phyloP scores from a whole-genome alignment of 2,329 filamentous ascomycete species.

The Colletotrichum chrysophilum region DNA sequence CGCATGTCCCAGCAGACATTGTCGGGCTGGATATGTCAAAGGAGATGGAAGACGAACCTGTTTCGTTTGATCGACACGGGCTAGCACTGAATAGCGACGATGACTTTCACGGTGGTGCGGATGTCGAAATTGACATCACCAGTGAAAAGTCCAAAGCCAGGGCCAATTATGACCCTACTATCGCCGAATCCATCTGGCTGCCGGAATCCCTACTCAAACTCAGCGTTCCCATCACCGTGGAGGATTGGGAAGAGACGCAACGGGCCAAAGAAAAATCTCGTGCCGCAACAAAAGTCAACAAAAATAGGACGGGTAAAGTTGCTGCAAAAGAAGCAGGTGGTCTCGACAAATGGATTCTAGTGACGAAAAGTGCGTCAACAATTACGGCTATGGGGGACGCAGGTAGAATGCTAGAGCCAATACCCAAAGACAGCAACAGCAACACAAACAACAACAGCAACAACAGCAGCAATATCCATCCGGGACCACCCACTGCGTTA shows the following conservation, averaged over 20 bases:
- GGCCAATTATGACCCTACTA: slow-evolving; percentile 67
- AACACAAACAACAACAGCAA: neutral
- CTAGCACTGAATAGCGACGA: slow-evolving; percentile 71
- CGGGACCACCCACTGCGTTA: neutral
- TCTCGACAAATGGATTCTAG: slow-evolving; percentile 46
- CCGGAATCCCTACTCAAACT: slow-evolving; percentile 34
- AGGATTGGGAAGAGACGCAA: slow-evolving; percentile 30
- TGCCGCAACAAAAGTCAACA: slow-evolving; percentile 26
- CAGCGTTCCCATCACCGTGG: slow-evolving; percentile 21
- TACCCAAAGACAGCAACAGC: neutral
- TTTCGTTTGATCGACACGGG: slow-evolving; percentile 55
- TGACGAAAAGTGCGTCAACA: slow-evolving; percentile 38
- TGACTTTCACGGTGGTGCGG: slow-evolving; percentile 55
- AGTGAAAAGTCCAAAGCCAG: slow-evolving; percentile 22
- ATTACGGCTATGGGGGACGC: neutral
- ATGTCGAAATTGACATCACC: slow-evolving; percentile 25
- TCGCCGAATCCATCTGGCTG: slow-evolving; percentile 56
- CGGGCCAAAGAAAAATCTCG: slow-evolving; percentile 28
- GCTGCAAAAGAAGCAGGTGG: slow-evolving; percentile 30
- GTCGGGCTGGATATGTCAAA: slow-evolving; percentile 77
- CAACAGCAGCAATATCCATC: neutral
- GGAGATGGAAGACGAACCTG: slow-evolving; percentile 68
- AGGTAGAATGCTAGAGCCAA: neutral
- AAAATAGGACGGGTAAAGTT: slow-evolving; percentile 25
- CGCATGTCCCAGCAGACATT: slow-evolving; percentile 77